Conservation (phyloP, 768 basidiomycete genomes). For the Mrakia blollopis region DNA sequence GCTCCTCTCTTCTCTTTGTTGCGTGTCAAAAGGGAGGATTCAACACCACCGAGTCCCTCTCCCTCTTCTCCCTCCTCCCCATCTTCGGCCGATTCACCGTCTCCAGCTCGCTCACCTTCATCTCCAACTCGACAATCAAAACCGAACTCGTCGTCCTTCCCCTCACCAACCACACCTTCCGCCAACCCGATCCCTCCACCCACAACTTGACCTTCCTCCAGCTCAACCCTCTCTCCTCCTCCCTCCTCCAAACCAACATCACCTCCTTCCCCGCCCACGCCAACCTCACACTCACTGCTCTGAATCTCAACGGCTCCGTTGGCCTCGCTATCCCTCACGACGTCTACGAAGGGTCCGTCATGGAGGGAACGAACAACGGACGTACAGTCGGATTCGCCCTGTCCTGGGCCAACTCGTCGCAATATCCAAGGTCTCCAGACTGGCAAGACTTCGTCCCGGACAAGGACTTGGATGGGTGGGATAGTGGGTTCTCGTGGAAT, state of each 20-base stretch:
- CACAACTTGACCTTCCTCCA: neutral
- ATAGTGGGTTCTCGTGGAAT: neutral
- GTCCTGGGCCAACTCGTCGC: neutral
- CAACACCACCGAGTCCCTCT: slow-evolving; percentile 6
- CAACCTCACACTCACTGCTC: neutral
- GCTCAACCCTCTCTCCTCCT: neutral
- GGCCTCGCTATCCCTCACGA: neutral
- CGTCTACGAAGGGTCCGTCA: neutral
- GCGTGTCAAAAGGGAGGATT: neutral
- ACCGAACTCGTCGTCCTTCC: neutral
- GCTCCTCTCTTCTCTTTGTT: neutral
- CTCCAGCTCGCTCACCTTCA: neutral
- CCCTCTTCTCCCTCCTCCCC: slow-evolving; percentile 24
- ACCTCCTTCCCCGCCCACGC: neutral
- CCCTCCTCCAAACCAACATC: slow-evolving; percentile 8
- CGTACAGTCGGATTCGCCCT: neutral
- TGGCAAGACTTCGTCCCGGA: neutral
- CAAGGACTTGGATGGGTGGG: neutral
- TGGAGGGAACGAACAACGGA: neutral
- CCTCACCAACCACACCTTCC: neutral
- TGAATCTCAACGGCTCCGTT: neutral
- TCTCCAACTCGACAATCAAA: neutral
- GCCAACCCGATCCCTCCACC: neutral
- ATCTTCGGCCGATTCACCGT: slow-evolving; percentile 19
- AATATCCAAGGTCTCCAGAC: neutral